Percentiles rank a stretch among this genome's conserved stretches.
These are phyloP conservation scores for Linnemannia hyalina DNA, from an alignment of 192 early-diverging fungal genomes.

Conservation along the genomic window DNA sequence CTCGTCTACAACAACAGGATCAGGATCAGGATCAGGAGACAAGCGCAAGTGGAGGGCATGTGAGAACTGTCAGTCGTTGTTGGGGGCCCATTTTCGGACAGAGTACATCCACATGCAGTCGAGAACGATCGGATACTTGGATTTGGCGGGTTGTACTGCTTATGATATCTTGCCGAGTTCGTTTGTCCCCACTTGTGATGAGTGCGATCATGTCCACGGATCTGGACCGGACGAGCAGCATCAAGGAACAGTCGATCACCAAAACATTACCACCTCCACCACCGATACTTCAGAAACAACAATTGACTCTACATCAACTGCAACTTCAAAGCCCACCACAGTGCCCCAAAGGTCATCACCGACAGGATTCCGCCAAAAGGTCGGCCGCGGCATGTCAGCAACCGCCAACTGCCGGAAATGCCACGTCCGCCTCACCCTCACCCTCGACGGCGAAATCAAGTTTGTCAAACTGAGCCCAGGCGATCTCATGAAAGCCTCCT, in stretches of 20 bases:
- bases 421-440: slow-evolving; percentile 60
- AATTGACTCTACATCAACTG: not conserved
- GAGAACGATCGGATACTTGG: slow-evolving; percentile 76
- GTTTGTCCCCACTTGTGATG: slow-evolving; percentile 78
- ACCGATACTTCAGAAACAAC: slow-evolving; percentile 3
- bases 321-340: not conserved
- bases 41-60: slow-evolving; percentile 66
- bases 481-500: slow-evolving; percentile 33
- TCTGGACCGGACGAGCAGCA: slow-evolving; percentile 16
- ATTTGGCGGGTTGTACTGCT: slow-evolving; percentile 75
- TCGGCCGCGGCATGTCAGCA: slow-evolving; percentile 54
- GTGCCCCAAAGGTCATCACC: slow-evolving; percentile 1
- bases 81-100: slow-evolving; percentile 72
- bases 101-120: slow-evolving; percentile 70
- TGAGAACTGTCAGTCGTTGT: slow-evolving; percentile 62
- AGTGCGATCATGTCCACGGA: slow-evolving; percentile 68
- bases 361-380: slow-evolving; percentile 51
- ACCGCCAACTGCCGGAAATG: slow-evolving; percentile 58
- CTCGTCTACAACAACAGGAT: slow-evolving; percentile 3
- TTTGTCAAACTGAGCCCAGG: slow-evolving; percentile 66
- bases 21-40: slow-evolving; percentile 11
- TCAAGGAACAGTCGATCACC: not conserved
- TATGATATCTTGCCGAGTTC: slow-evolving; percentile 81
- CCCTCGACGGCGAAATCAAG: slow-evolving; percentile 65
- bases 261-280: slow-evolving; percentile 29